Evolutionary conservation across 495 filamentous ascomycete species (phyloP).

Genomic region (Mytilinidion resinicola): DNA sequence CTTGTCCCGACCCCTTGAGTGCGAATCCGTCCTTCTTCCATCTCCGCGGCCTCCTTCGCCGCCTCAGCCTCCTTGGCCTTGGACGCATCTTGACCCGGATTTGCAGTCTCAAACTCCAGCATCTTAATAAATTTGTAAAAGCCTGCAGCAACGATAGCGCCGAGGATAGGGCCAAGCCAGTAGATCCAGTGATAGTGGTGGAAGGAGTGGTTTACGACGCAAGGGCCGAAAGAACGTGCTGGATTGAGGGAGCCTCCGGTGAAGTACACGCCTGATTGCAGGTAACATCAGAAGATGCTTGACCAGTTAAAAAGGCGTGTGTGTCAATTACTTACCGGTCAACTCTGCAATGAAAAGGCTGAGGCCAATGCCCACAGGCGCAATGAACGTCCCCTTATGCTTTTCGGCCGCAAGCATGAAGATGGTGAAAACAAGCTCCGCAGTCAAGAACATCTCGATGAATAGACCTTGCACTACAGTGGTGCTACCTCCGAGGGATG

Average conservation of each 20-base stretch:
- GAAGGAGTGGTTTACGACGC: constrained; percentile 59
- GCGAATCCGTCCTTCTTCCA: too few species aligned
- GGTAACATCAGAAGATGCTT: neutral
- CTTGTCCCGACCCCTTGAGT: too few species aligned
- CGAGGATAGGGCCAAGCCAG: constrained; percentile 38
- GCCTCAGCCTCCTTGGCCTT: too few species aligned
- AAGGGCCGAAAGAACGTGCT: constrained; percentile 63
- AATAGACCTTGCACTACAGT: constrained; percentile 61
- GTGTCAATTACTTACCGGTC: constrained; percentile 42
- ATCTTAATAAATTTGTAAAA: neutral
- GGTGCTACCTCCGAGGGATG: constrained; percentile 52
- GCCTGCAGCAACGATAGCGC: constrained; percentile 1
- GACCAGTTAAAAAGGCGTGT: neutral
- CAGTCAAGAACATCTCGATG: constrained; percentile 76
- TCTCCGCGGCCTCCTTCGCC: too few species aligned
- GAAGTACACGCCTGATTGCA: constrained; percentile 52
- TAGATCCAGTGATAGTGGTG: constrained; percentile 65
- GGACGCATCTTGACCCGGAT: neutral
- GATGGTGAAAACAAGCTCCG: constrained; percentile 69
- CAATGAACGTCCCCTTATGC: constrained; percentile 72
- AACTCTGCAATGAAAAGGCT: constrained; percentile 64
- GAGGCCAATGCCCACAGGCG: constrained; percentile 70
- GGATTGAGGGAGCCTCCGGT: constrained; percentile 70
- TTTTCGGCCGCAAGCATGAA: constrained; percentile 82
- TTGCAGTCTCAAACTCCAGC: neutral